Conservation (phyloP, 805 yeast species). For the Starmera caribaea region DNA sequence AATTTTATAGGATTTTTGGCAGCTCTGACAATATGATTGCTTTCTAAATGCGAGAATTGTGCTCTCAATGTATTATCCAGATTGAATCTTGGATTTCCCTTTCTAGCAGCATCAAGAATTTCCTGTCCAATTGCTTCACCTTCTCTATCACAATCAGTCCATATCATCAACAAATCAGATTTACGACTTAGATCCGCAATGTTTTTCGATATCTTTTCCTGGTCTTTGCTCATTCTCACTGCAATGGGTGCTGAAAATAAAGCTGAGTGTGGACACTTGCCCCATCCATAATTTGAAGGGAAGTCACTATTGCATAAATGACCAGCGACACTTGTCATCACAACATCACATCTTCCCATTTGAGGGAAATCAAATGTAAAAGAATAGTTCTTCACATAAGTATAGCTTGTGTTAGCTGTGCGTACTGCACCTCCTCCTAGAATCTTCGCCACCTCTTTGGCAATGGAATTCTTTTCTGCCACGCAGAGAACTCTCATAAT, state of each 20-base stretch:
- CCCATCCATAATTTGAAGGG: slow-evolving; percentile 54
- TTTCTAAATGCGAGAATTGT: slow-evolving; percentile 78
- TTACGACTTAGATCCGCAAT: slow-evolving; percentile 54
- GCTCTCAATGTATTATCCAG: slow-evolving; percentile 58
- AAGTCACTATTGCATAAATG: slow-evolving; percentile 67
- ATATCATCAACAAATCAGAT: slow-evolving; percentile 67
- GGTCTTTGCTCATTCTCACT: slow-evolving; percentile 29
- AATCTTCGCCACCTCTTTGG: slow-evolving; percentile 68
- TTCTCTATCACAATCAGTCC: slow-evolving; percentile 99
- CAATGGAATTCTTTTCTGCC: slow-evolving; percentile 95
- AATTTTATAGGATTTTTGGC: slow-evolving; percentile 58
- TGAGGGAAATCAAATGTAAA: slow-evolving; percentile 56
- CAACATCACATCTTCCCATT: slow-evolving; percentile 62
- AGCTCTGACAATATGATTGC: slow-evolving; percentile 62
- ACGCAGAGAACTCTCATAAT: slow-evolving; percentile 78
- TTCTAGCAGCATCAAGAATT: slow-evolving; percentile 58
- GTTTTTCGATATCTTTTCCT: slow-evolving; percentile 47
- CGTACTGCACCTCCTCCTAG: slow-evolving; percentile 63
- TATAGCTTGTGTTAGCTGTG: slow-evolving; percentile 39
- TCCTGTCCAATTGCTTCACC: slow-evolving; percentile 92
- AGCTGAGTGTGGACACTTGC: slow-evolving; percentile 49
- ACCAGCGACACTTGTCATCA: slow-evolving; percentile 91
- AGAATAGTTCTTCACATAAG: slow-evolving; percentile 72
- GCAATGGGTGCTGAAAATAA: slow-evolving; percentile 64
- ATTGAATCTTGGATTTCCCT: slow-evolving; percentile 33